Evolutionary conservation across 768 basidiomycete species (phyloP).

Genomic region (Pleurotus cornucopiae): DNA sequence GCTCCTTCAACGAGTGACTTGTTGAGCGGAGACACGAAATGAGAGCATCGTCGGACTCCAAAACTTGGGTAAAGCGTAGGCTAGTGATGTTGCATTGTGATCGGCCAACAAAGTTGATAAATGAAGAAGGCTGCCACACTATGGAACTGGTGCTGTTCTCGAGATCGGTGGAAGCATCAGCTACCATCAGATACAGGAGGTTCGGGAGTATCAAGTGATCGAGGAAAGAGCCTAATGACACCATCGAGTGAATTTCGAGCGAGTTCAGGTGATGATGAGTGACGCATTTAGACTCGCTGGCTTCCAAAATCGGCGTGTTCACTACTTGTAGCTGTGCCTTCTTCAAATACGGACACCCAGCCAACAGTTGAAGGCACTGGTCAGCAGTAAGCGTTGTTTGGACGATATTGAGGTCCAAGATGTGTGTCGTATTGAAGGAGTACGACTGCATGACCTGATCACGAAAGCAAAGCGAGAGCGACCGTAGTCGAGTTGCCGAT

Average conservation of each 20-base stretch:
- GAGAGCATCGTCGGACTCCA: constrained; percentile 14
- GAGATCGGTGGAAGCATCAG: constrained; percentile 6
- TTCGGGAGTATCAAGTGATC: constrained; percentile 12
- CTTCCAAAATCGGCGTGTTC: not conserved
- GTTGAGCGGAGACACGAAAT: constrained; percentile 13
- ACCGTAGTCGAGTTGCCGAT: not conserved
- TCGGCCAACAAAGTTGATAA: constrained; percentile 12
- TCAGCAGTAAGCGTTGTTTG: constrained; percentile 2
- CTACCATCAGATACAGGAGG: constrained; percentile 10
- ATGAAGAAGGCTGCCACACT: constrained; percentile 13
- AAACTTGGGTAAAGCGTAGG: constrained; percentile 11
- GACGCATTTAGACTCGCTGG: not conserved
- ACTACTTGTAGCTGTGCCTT: constrained; percentile 2
- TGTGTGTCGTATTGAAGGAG: not conserved
- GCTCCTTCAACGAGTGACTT: constrained; percentile 11
- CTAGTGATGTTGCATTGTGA: constrained; percentile 10
- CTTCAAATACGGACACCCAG: not conserved
- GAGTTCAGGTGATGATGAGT: not conserved
- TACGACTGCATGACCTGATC: not conserved
- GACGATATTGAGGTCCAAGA: constrained; percentile 3
- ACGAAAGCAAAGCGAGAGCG: not conserved
- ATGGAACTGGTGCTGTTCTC: not conserved
- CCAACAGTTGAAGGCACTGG: not conserved
- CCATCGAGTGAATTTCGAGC: constrained; percentile 2
- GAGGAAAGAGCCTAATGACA: constrained; percentile 2